Evolutionary conservation across 202 grass and related monocot species (phyloP), one percentile per base, ranked within the genome.

Genomic region (Thinopyrum obtusiflorum): DNA sequence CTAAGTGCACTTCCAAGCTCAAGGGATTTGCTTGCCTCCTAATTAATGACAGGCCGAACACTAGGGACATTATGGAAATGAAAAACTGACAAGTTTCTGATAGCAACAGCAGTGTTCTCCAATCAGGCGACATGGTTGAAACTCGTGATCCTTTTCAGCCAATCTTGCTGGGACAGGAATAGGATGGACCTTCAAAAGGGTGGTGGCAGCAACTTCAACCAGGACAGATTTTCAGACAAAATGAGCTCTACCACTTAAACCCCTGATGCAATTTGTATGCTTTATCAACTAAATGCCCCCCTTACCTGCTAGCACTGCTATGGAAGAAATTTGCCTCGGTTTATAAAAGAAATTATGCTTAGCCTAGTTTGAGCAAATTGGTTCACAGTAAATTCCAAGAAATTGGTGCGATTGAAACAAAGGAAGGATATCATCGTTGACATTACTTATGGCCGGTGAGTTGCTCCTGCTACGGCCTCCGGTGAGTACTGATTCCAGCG

Each of bases 381-480:
- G 27, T 49, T 76, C 13, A 57, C 29, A 8, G 1, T 31, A 77
- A 23, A 82, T 44, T 73, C 2, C 29, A 77, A 87, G 6, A 24
- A 87, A 55, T 69, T 87, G 68, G 15, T 44, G 9, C 3, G 10
- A 29, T 9, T 14, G 7, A 57, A 84, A 61, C 1, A 69, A 68
- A 24, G 5, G 3, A 14, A 88, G 68, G 67, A 0, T 46, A 26
- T 39, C 3, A 66, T 46, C 32, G 42, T 82, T 73, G 65, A 88
- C 86, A 82, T 88, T 91, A 91, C 89, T 85, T 88, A 91, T 91
- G 64, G 82, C 86, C 33, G 72, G 86, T 20, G 86, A 88, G 44
- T 88, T 88, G 86, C 89, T 91, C 79, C 82, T 85, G 86, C 89
- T 88, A 28, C 65, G 32, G 10, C 15, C 78, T 39, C 57, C 29